phyloP scores from a whole-genome alignment of 139 green algal genomes.

The Volvox africanus region DNA sequence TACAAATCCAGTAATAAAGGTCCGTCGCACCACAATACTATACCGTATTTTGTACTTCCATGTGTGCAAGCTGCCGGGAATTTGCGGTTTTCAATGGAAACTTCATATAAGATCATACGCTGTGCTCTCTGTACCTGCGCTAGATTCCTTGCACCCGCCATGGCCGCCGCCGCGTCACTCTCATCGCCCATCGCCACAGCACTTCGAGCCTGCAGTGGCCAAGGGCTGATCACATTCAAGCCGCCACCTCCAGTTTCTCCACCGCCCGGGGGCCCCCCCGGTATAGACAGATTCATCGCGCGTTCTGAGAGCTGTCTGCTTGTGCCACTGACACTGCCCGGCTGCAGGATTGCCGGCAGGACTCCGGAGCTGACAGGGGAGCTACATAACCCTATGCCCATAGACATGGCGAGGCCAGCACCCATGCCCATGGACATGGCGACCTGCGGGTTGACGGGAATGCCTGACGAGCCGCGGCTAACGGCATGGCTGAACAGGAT shows the following conservation, averaged over 20 bases:
- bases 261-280: neutral
- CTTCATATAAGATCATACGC: no score
- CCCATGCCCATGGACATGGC: neutral
- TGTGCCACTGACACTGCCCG: neutral
- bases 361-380: conserved; percentile 1
- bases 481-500: neutral
- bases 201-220: conserved; percentile 1
- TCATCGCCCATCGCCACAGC: conserved; percentile 10
- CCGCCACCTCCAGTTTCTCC: neutral
- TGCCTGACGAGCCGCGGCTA: neutral
- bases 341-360: neutral
- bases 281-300: neutral
- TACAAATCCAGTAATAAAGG: neutral
- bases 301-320: neutral
- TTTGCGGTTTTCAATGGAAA: no score
- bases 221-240: neutral
- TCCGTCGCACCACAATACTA: neutral
- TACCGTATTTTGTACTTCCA: neutral
- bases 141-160: conserved; percentile 12
- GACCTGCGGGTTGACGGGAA: neutral
- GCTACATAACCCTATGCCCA: neutral
- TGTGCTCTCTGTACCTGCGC: conserved; percentile 15
- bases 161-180: neutral
- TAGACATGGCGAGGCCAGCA: neutral
- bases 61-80: no score